Conservation (phyloP, 2,329 filamentous ascomycete species). For the Trichoderma sp. region DNA sequence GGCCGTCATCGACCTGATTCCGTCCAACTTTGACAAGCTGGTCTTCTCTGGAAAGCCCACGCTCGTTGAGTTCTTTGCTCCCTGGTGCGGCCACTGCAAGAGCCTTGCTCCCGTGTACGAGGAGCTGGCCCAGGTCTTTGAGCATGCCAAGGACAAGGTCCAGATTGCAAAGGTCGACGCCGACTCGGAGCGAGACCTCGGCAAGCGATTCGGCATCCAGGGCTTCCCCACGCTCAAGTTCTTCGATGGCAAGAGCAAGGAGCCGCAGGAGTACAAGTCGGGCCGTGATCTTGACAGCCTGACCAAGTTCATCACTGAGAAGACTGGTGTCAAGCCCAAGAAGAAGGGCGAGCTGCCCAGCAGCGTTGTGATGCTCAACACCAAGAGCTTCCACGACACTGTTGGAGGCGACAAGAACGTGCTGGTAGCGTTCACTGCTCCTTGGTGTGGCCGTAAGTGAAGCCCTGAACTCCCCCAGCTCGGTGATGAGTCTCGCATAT, state of each 20-base stretch:
- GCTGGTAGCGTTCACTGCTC: constrained; percentile 93
- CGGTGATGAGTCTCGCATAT: constrained; percentile 9
- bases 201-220: constrained; percentile 83
- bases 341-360: constrained; percentile 73
- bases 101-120: constrained; percentile 93
- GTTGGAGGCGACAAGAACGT: constrained; percentile 87
- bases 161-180: constrained; percentile 96
- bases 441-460: constrained; percentile 95
- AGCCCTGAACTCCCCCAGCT: not conserved
- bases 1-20: constrained; percentile 85
- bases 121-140: constrained; percentile 71
- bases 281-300: constrained; percentile 87
- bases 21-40: constrained; percentile 87
- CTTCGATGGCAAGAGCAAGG: constrained; percentile 93
- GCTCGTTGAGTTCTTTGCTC: constrained; percentile 96
- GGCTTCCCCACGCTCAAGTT: constrained; percentile 97
- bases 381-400: constrained; percentile 73
- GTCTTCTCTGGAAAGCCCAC: constrained; percentile 93
- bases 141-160: constrained; percentile 70
- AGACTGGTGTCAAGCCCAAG: constrained; percentile 82
- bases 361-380: constrained; percentile 76
- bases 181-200: constrained; percentile 81
- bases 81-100: constrained; percentile 99
- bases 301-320: constrained; percentile 76
- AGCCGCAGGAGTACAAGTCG: constrained; percentile 80